Evolutionary conservation across 371 early-diverging fungal genomes (phyloP), one percentile per base, ranked within the genome.

Genomic region (Zychaea mexicana): DNA sequence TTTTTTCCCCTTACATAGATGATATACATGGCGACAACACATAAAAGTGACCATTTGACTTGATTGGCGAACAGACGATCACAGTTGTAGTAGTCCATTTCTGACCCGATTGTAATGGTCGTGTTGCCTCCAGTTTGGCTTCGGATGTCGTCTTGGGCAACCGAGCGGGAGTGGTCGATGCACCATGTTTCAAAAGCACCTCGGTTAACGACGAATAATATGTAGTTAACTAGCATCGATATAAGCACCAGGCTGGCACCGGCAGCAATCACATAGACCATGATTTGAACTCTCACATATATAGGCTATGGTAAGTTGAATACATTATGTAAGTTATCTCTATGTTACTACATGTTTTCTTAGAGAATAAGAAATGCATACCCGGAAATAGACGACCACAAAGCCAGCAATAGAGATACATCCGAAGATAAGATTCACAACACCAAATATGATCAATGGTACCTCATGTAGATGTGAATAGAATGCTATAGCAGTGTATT

Each of bases 31-130:
- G 73, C 45, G 2, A 76, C 45, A 12, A 72, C 59, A 24, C 73
- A 70, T n/a, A 74, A 21, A 8, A 82, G 54, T 1, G 73, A 65
- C 72, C 79, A 82, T 57, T 82, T 82, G 24, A 76, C 30, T 63
- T 82, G 78, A 52, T 76, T 74, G 26, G 74, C 46, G 38, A 62
- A 79, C n/a, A 82, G 22, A 31, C 74, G 70, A 31, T 73, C 60
- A 22, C 82, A 82, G 27, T 82, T 79, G 53, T 77, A 82, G n/a
- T 68, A 72, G 38, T 79, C 78, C 0, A 12, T 52, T 15, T 56
- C 32, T 12, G 57, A 26, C 22, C 22, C 28, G 10, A 67, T n/a
- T 2, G 52, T 21, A 21, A n/a, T 32, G 8, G 61, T 60, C 2
- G 27, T 28, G 32, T 38, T 38, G 12, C 10, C 17, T n/a, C n/a